Base-by-base conservation (phyloP, 177 flowering plant genomes). In the Tripterygium wilfordii region DNA sequence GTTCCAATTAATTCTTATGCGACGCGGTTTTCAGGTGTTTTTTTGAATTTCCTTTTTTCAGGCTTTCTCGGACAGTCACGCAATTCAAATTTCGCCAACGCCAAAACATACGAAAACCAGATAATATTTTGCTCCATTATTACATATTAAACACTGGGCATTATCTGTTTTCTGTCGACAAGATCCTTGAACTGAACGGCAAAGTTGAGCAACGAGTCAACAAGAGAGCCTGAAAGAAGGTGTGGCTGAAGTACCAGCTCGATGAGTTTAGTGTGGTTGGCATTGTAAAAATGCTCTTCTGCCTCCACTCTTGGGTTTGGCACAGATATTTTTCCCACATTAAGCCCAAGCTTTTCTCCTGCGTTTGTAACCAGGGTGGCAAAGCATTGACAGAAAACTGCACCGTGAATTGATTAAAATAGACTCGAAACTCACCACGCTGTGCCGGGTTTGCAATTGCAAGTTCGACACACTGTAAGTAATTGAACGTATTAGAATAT, bases 251-350 rank as follows among this genome's bases (percentile, higher is more conserved):
- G 85, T 5, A 96, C 98, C 66, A 91, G 54, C 54, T 88, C 96
- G 6, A 82, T 62, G 24, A 91, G 88, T 58, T 91, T 91, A 6
- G 98, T 88, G 69, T 83, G 95, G 73, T 88, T 91, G 6, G 96
- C 95, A 54, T 88, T 91, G 76, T 91, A 91, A 62, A 88, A 91
- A 63, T 91, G 96, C 42, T 88, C 96, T 60, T 91, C 98, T 13
- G 95, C 92, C 66, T 91, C 98, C 7, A 91, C 96, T 49, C 98
- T 76, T 16, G 98, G 98, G 62, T 91, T 91, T 2, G 96, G 98
- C 40, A 91, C 95, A n/a, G 87, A 75, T 56, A 61, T 68, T 26
- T 87, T 75, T 60, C 64, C 35, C 49, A 88, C 98, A n/a, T 85
- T 77, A 49, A 91, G 51, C 17, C 98, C 98, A 23, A 88, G 79